These are phyloP conservation scores for Talaromyces verruculosus DNA, from an alignment of 2,329 filamentous ascomycete species.

Conservation along the genomic window DNA sequence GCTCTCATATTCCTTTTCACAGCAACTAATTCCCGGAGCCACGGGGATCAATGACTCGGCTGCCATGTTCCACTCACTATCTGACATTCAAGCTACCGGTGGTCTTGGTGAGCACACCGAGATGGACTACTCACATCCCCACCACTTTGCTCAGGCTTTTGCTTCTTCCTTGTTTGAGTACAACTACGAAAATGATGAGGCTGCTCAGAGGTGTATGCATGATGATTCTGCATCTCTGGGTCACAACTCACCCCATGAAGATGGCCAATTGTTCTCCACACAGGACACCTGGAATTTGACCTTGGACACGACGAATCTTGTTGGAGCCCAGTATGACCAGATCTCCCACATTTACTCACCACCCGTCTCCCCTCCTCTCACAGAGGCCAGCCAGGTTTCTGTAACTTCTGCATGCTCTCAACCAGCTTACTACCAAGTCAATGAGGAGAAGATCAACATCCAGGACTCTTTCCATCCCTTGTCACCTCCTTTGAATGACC, in stretches of 20 bases:
- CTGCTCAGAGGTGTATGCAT: constrained; percentile 33
- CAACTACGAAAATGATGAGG: constrained; percentile 44
- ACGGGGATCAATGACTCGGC: constrained; percentile 35
- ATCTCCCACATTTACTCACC: constrained; percentile 39
- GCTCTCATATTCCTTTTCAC: constrained; percentile 44
- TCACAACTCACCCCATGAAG: constrained; percentile 40
- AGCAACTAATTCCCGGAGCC: constrained; percentile 41
- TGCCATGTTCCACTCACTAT: constrained; percentile 40
- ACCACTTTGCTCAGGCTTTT: constrained; percentile 39
- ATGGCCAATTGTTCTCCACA: constrained; percentile 33
- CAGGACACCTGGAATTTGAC: constrained; percentile 38
- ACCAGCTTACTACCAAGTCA: constrained; percentile 39
- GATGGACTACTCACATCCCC: constrained; percentile 37
- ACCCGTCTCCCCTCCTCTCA: constrained; percentile 45
- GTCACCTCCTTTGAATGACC: constrained; percentile 41
- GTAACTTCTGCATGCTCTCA: constrained; percentile 42
- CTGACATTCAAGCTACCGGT: constrained; percentile 40
- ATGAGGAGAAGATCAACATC: constrained; percentile 42
- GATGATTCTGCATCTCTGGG: constrained; percentile 41
- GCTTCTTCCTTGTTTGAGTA: constrained; percentile 40
- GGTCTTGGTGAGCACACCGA: constrained; percentile 41
- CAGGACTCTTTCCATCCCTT: constrained; percentile 43
- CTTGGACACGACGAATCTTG: constrained; percentile 36
- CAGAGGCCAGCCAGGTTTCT: constrained; percentile 43
- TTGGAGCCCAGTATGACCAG: constrained; percentile 38